These are phyloP conservation scores for Aspergillus sp. DNA, from an alignment of 2,329 filamentous ascomycete genomes.

Conservation along the genomic window DNA sequence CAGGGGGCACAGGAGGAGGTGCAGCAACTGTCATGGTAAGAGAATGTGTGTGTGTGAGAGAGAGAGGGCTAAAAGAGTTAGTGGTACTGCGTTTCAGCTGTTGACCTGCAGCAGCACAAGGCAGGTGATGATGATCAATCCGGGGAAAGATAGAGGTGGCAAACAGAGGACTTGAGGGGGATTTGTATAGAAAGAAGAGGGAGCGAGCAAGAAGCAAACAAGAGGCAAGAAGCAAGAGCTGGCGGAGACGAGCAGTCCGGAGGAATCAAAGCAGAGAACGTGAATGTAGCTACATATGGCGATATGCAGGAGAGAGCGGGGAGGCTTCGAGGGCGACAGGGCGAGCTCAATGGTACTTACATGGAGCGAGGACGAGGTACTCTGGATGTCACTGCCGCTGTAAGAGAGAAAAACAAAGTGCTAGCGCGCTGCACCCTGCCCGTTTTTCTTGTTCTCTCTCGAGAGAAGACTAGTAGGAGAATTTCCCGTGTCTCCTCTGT, in stretches of 20 bases:
- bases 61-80: constrained; percentile 20
- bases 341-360: constrained; percentile 17
- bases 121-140: constrained; percentile 2
- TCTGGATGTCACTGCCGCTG: constrained; percentile 18
- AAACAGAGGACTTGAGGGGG: background rate
- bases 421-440: constrained; percentile 32
- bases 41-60: constrained; percentile 1
- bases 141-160: background rate
- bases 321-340: background rate
- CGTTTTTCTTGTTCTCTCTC: constrained; percentile 25
- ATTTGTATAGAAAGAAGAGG: background rate
- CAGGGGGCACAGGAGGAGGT: constrained; percentile 40
- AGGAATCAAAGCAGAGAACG: background rate
- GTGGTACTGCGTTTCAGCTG: constrained; percentile 9
- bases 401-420: constrained; percentile 26
- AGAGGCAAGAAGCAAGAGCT: background rate
- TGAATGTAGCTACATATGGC: background rate
- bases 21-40: constrained; percentile 41
- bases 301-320: constrained; percentile 7
- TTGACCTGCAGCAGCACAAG: constrained; percentile 15
- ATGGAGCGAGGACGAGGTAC: constrained; percentile 20
- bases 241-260: background rate
- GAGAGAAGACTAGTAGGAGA: constrained; percentile 17
- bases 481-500: constrained; percentile 24
- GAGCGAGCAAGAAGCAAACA: background rate